Conservation (phyloP, 371 early-diverging fungal genomes). For the Umbelopsis sp. region DNA sequence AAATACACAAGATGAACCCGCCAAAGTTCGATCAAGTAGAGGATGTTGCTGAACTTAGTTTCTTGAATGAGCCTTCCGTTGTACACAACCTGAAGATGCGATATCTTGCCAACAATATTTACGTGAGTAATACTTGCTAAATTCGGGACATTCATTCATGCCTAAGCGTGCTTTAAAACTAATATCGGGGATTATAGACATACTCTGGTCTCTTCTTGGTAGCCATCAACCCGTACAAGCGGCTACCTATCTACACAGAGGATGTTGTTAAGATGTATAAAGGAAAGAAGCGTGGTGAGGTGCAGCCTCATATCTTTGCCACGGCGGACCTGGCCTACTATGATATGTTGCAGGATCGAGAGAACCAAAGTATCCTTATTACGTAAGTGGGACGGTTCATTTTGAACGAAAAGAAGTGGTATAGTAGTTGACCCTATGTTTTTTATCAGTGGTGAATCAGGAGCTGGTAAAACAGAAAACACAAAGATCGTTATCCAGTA, state of each 20-base stretch:
- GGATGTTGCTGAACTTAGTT: constrained; percentile 98
- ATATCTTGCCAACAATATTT: constrained; percentile 91
- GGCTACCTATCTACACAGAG: constrained; percentile 91
- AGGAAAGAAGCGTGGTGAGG: constrained; percentile 86
- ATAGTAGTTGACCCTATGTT: not conserved
- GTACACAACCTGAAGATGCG: constrained; percentile 94
- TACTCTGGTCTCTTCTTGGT: constrained; percentile 99
- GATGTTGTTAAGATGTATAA: constrained; percentile 80
- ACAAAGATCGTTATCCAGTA: constrained; percentile 99
- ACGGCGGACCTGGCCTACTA: constrained; percentile 95
- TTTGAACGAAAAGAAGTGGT: no score
- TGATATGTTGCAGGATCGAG: constrained; percentile 91
- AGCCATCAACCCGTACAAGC: constrained; percentile 98
- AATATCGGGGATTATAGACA: constrained; percentile 66
- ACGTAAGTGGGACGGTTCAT: constrained; percentile 66
- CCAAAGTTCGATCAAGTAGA: constrained; percentile 98
- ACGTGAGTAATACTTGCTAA: constrained; percentile 60
- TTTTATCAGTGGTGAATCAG: constrained; percentile 92
- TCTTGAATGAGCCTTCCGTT: constrained; percentile 99
- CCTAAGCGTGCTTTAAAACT: not conserved
- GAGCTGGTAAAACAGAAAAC: constrained; percentile 99
- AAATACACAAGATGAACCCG: constrained; percentile 97
- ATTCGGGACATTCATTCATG: not conserved
- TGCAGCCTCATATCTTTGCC: constrained; percentile 97
- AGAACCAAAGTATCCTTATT: constrained; percentile 98